These are phyloP conservation scores for Edaphochlamys debaryana DNA, from an alignment of 139 green algal species.

Conservation along the genomic window DNA sequence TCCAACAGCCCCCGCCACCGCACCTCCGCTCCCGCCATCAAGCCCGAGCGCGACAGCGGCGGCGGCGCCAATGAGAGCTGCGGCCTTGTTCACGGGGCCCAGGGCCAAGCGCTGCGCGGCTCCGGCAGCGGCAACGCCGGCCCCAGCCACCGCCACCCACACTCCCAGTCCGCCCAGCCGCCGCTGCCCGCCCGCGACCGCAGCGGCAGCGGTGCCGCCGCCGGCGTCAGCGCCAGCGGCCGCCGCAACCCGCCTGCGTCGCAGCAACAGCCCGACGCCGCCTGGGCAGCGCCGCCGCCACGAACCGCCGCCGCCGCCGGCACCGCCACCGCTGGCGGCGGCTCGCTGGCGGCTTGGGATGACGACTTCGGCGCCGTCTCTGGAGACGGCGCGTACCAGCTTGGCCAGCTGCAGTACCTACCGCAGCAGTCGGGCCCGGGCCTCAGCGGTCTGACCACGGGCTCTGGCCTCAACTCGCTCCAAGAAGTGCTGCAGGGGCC, in stretches of 20 bases:
- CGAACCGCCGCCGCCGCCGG: too few species aligned
- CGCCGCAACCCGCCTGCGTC: too few species aligned
- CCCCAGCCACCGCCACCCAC: slow-evolving; percentile 5
- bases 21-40: too few species aligned
- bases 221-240: not conserved
- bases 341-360: not conserved
- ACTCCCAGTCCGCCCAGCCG: not conserved
- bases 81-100: too few species aligned
- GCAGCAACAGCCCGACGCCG: not conserved
- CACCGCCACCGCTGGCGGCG: too few species aligned
- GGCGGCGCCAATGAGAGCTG: too few species aligned
- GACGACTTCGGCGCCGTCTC: slow-evolving; percentile 19
- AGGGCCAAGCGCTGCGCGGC: too few species aligned
- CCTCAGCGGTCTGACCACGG: slow-evolving; percentile 30
- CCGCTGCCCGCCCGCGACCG: too few species aligned
- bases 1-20: too few species aligned
- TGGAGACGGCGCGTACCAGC: slow-evolving; percentile 27
- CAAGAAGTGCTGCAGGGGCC: slow-evolving; percentile 36
- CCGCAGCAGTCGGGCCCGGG: slow-evolving; percentile 20
- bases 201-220: not conserved
- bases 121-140: not conserved
- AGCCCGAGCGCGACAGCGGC: too few species aligned
- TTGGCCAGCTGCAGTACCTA: slow-evolving; percentile 43
- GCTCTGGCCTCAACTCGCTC: slow-evolving; percentile 25
- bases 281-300: not conserved